Percentiles rank a stretch among this genome's conserved stretches.
Conservation (phyloP, 2,329 filamentous ascomycete genomes). For the Phialophora verrucosa region DNA sequence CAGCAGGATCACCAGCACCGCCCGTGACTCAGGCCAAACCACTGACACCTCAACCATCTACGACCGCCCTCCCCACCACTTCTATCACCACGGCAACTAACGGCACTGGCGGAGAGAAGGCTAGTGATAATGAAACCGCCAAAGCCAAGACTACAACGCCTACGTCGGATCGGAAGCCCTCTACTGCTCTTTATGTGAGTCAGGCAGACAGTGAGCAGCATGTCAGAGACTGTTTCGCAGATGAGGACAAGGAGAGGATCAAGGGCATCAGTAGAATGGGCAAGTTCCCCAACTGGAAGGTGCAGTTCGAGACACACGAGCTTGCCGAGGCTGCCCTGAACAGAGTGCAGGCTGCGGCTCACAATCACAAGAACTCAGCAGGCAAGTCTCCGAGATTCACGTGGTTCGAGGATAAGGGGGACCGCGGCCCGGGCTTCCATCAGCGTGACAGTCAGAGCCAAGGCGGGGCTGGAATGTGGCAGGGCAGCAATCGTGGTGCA, state of each 20-base stretch:
- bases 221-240: conserved; percentile 77
- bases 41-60: conserved; percentile 55
- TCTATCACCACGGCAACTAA: conserved; percentile 53
- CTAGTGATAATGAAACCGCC: conserved; percentile 49
- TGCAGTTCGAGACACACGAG: conserved; percentile 78
- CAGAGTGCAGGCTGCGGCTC: conserved; percentile 71
- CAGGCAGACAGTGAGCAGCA: conserved; percentile 84
- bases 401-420: conserved; percentile 69
- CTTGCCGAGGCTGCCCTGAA: conserved; percentile 81
- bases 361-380: conserved; percentile 71
- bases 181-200: conserved; percentile 87
- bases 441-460: conserved; percentile 44
- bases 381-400: conserved; percentile 81
- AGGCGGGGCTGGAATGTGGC: conserved; percentile 63
- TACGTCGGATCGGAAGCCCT: conserved; percentile 64
- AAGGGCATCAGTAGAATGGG: conserved; percentile 69
- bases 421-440: conserved; percentile 55
- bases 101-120: conserved; percentile 56
- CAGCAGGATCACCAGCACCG: conserved; percentile 49
- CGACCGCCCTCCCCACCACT: conserved; percentile 40
- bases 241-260: conserved; percentile 84
- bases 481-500: conserved; percentile 64
- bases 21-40: conserved; percentile 57
- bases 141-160: conserved; percentile 65
- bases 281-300: conserved; percentile 81